Conservation (phyloP, 345 rosid species). For the Turritis glabra region DNA sequence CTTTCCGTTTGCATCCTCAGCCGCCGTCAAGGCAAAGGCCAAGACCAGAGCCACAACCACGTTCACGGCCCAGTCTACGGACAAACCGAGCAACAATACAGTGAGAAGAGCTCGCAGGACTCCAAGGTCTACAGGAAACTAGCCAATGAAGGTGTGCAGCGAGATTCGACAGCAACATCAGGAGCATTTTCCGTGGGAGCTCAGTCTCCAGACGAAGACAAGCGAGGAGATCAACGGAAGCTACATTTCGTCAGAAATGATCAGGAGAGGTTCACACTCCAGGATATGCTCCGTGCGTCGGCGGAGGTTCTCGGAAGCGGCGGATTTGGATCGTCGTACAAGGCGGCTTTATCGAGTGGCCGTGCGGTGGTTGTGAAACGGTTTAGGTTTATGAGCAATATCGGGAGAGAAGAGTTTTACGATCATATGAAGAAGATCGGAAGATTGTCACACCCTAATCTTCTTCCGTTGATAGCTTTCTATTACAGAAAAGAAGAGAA, state of each 20-base stretch:
- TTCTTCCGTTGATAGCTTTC: constrained; percentile 68
- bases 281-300: constrained; percentile 75
- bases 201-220: constrained; percentile 19
- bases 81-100: constrained; percentile 27
- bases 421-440: constrained; percentile 77
- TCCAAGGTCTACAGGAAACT: constrained; percentile 39
- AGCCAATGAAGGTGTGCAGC: constrained; percentile 16
- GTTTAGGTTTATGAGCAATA: constrained; percentile 63
- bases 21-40: constrained; percentile 10
- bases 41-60: neutral
- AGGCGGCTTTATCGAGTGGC: constrained; percentile 59
- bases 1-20: constrained; percentile 33
- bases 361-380: constrained; percentile 77
- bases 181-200: constrained; percentile 1
- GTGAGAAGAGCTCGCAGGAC: constrained; percentile 27
- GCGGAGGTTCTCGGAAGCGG: constrained; percentile 85
- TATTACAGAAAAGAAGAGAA: constrained; percentile 80
- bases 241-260: constrained; percentile 56
- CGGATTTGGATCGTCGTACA: constrained; percentile 76
- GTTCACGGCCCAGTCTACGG: constrained; percentile 1
- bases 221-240: constrained; percentile 43
- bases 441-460: constrained; percentile 64
- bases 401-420: constrained; percentile 60
- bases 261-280: constrained; percentile 62
- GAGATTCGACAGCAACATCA: constrained; percentile 29